phyloP scores from a whole-genome alignment of 148 eudicot species.

The Beta vulgaris region DNA sequence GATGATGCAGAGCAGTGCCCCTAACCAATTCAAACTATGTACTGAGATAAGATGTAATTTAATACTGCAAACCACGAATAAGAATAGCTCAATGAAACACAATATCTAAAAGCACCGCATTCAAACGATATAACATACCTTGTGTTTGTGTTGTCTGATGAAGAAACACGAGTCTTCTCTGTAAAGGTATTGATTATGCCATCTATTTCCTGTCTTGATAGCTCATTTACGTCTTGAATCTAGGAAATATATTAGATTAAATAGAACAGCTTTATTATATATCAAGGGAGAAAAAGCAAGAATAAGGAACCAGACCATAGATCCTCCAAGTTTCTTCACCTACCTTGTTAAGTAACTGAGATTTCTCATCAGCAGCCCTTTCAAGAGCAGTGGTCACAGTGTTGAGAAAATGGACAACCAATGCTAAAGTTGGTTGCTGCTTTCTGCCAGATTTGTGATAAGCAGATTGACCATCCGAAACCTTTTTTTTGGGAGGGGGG shows the following conservation, averaged over 20 bases:
- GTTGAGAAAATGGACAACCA: constrained; percentile 55
- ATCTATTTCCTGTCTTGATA: constrained; percentile 97
- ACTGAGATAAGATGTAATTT: not conserved
- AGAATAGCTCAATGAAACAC: not conserved
- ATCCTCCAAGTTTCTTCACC: not conserved
- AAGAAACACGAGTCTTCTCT: constrained; percentile 47
- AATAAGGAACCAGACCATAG: not conserved
- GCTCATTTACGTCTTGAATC: constrained; percentile 93
- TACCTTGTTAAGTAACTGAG: constrained; percentile 79
- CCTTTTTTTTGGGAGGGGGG: constrained; percentile 34
- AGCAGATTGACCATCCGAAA: constrained; percentile 47
- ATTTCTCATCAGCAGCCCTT: constrained; percentile 83
- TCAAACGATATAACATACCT: constrained; percentile 46
- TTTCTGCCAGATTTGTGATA: constrained; percentile 44
- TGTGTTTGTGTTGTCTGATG: constrained; percentile 78
- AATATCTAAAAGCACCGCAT: not conserved
- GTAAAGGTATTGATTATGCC: constrained; percentile 62
- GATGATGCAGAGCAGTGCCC: not conserved
- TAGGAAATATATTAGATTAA: constrained; percentile 29
- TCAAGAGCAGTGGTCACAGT: constrained; percentile 71
- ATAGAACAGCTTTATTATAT: constrained; percentile 1
- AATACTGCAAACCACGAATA: not conserved
- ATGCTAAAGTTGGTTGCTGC: constrained; percentile 70
- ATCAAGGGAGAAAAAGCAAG: constrained; percentile 7
- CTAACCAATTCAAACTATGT: not conserved